phyloP scores from a whole-genome alignment of 352 stramenopile genomes.

The Peronospora farinosa region DNA sequence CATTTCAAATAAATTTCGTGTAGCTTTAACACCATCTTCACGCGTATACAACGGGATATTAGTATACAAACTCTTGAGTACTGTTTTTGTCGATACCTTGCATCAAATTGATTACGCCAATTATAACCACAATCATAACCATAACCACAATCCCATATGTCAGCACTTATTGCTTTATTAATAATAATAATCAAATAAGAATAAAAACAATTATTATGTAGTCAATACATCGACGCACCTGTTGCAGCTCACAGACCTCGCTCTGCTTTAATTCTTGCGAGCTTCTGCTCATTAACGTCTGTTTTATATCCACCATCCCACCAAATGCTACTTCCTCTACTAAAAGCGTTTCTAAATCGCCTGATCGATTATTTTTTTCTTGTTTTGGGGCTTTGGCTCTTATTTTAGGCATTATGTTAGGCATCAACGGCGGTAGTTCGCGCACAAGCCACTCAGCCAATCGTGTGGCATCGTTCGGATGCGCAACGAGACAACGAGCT shows the following conservation, averaged over 20 bases:
- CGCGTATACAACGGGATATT: conserved; percentile 40
- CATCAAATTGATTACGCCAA: too few relatives aligned
- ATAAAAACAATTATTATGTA: conserved; percentile 9
- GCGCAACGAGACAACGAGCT: conserved; percentile 45
- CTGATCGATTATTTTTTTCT: background rate
- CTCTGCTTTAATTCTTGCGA: conserved; percentile 3
- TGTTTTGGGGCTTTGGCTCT: conserved; percentile 1
- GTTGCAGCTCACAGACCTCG: conserved; percentile 14
- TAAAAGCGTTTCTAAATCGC: conserved; percentile 37
- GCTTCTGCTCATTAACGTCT: background rate
- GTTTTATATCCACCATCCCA: background rate
- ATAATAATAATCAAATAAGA: too few relatives aligned
- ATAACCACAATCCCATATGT: background rate
- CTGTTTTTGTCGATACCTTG: background rate
- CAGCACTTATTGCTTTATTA: conserved; percentile 7
- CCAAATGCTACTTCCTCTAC: conserved; percentile 34
- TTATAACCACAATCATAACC: too few relatives aligned
- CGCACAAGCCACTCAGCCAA: conserved; percentile 47
- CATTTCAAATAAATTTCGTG: conserved; percentile 20
- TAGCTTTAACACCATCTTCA: conserved; percentile 11
- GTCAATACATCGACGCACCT: conserved; percentile 9
- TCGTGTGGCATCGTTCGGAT: conserved; percentile 22
- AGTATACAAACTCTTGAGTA: conserved; percentile 45
- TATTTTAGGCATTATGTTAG: background rate
- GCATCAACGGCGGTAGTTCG: conserved; percentile 18